phyloP scores from a whole-genome alignment of 2,329 filamentous ascomycete species.

The Coniochaeta sp. region DNA sequence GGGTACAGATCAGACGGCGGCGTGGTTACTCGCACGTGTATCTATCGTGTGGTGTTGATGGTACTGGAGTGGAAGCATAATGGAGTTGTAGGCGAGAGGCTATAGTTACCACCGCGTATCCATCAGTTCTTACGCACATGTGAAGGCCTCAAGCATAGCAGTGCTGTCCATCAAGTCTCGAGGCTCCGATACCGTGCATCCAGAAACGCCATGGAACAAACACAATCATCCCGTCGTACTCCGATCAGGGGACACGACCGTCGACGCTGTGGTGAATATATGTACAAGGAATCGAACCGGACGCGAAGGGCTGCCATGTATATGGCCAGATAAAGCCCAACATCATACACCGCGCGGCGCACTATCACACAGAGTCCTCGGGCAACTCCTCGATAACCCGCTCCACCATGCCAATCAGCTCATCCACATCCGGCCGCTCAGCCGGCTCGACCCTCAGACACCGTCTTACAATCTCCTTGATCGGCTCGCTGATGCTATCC shows the following conservation, averaged over 20 bases:
- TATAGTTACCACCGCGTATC: not conserved
- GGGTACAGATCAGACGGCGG: not conserved
- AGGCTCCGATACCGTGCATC: not conserved
- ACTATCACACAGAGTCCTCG: conserved; percentile 35
- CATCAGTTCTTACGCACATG: not conserved
- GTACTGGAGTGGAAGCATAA: not conserved
- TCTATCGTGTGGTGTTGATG: not conserved
- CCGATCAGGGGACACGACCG: not conserved
- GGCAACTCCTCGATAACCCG: conserved; percentile 60
- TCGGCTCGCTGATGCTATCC: conserved; percentile 65
- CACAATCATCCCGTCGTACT: not conserved
- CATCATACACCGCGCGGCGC: not conserved
- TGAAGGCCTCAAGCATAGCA: not conserved
- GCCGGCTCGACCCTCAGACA: conserved; percentile 82
- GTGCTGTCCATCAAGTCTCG: not conserved
- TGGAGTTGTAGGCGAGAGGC: not conserved
- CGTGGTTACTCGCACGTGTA: not conserved
- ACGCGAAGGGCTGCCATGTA: not conserved
- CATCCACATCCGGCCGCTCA: conserved; percentile 80
- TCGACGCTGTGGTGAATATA: not conserved
- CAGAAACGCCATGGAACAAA: not conserved
- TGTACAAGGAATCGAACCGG: not conserved
- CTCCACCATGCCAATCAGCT: conserved; percentile 75
- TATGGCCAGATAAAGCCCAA: too few relatives aligned
- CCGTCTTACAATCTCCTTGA: conserved; percentile 79